Conservation (phyloP, 345 rosid genomes). For the Boechera divaricarpa region DNA sequence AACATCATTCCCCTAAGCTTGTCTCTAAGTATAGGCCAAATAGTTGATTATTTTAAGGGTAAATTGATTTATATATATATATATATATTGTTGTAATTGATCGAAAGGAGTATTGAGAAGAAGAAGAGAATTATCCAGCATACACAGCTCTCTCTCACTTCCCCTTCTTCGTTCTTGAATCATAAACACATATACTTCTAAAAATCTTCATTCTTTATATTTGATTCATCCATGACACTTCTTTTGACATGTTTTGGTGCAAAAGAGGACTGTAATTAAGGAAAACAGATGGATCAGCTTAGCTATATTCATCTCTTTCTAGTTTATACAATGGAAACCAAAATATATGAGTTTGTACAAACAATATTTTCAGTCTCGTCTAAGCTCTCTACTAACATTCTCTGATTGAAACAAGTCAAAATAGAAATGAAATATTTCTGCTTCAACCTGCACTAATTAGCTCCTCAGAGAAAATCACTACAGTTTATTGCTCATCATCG, state of each 20-base stretch:
- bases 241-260: neutral
- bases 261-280: neutral
- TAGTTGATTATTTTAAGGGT: no score
- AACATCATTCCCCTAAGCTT: no score
- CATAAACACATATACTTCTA: no score
- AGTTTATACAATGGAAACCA: conserved; percentile 1
- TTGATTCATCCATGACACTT: neutral
- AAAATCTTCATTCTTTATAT: neutral
- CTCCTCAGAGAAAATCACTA: conserved; percentile 39
- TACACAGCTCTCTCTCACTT: no score
- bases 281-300: neutral
- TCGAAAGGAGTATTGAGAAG: no score
- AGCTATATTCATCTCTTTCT: conserved; percentile 26
- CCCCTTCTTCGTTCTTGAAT: no score
- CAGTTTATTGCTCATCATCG: conserved; percentile 17
- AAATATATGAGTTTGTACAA: conserved; percentile 34
- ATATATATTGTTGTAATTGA: no score
- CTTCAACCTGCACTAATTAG: conserved; percentile 27
- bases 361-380: conserved; percentile 29
- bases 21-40: no score
- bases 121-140: no score
- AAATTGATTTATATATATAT: no score
- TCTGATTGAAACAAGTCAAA: conserved; percentile 34
- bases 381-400: conserved; percentile 35
- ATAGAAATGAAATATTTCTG: conserved; percentile 25